Base-by-base conservation (phyloP, 306 rosid genomes). In the Cucumis hystrix region DNA sequence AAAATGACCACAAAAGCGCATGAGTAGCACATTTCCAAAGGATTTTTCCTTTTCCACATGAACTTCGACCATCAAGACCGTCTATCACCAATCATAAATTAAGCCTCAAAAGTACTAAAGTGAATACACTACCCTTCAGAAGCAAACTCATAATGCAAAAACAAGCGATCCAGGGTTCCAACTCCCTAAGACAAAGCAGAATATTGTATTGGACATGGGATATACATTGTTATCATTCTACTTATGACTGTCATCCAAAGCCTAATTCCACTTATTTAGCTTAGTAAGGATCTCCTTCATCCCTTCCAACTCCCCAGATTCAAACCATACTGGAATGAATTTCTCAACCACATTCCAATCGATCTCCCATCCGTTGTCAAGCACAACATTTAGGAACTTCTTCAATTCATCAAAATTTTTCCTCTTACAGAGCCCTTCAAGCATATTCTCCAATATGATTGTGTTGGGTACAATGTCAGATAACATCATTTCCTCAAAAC, bases 351-450 rank as follows among this genome's bases (percentile, higher is more conserved):
- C 85, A 58, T 25, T 82, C 76, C 76, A 82, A 30, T 57, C 84
- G 54, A 85, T 75, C 79, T 80, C 79, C 92, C 85, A 85, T 13
- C 85, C 74, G 2, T 39, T 67, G 82, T 83, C 83, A 8, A 83
- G 49, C 81, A 80, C 80, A 23, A 47, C 65, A 56, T 72, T 80
- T 21, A 89, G 41, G 77, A 91, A 87, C 73, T 87, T 83, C 52
- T 80, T 79, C 0, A 78, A 85, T 69, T 69, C 81, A 54, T 37
- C 72, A 68, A 80, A 78, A 72, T 77, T 86, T 56, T 81, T 86
- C 54, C 83, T 82, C 79, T 62, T 81, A 75, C 91, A 89, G 70
- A 81, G 54, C 84, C 91, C 92, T 80, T 87, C 79, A 62, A 91
- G 80, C 85, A 85, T 77, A 69, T 54, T 82, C 58, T 87, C 88